Evolutionary conservation across 441 rosid genomes (phyloP), one percentile per base, ranked within the genome.

Genomic region (Daphne laureola): DNA sequence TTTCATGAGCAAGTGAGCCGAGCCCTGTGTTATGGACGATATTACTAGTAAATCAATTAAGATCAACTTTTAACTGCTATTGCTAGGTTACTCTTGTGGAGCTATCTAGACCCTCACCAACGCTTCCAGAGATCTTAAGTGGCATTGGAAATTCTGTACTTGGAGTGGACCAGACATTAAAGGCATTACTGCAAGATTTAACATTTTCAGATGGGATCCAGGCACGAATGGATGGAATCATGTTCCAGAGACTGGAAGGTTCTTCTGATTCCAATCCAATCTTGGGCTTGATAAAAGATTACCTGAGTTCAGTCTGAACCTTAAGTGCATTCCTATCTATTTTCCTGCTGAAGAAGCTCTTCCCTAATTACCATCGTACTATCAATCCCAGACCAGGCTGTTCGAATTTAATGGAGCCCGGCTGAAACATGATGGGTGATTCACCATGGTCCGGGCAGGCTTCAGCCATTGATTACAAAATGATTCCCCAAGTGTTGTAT

Each of bases 181-280:
- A 77, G 63, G 83, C 65, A 73, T 47, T 86, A 43, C 59, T 88
- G 38, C 80, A 70, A 54, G 94, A 84, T 27, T 50, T 92, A 63
- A 63, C 82, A 8, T 53, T 72, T 65, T 58, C 80, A 0, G 79
- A 76, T 0, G 91, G 92, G 26, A 68, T 92, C 58, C 98, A 92
- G 66, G 95, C 96, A 59, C 83, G 95, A 56, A 80, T 92, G 95
- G 98, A 88, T 13, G 96, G 98, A 38, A 84, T 82, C 62, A 43
- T 84, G 78, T 82, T 78, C 68, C 90, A 88, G 78, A 73, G 77
- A 55, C 73, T 88, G 53, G 91, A 80, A 61, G 86, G 63, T 15
- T 62, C 74, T 59, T 68, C 91, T 50, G 74, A 53, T 51, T 72
- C 75, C 13, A 72, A 77, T 64, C 83, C 90, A 13, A 52, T 88